phyloP scores from a whole-genome alignment of 495 filamentous ascomycete genomes.

The Penicillium simplicissimum region DNA sequence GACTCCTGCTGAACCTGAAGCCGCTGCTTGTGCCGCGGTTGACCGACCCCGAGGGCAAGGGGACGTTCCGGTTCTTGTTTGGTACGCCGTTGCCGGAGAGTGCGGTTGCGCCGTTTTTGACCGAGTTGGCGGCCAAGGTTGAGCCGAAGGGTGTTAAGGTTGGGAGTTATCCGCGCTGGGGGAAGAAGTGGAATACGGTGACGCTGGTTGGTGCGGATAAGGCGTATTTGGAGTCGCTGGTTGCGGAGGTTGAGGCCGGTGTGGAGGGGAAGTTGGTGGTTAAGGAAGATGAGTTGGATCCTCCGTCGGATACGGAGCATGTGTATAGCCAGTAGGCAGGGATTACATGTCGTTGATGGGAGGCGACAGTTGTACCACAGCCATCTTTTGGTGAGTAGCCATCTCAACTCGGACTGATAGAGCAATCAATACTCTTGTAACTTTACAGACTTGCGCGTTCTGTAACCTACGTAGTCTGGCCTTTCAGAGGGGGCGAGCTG shows the following conservation, averaged over 20 bases:
- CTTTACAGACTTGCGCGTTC: not conserved
- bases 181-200: constrained; percentile 82
- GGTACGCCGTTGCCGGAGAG: constrained; percentile 88
- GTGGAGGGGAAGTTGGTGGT: constrained; percentile 57
- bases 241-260: constrained; percentile 61
- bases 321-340: constrained; percentile 29
- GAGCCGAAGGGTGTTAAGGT: constrained; percentile 80
- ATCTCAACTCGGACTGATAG: not conserved
- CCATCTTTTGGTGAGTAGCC: not conserved
- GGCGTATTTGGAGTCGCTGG: constrained; percentile 60
- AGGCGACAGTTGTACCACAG: not conserved
- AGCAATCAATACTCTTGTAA: constrained; percentile 3
- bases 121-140: constrained; percentile 70
- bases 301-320: constrained; percentile 32
- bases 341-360: not conserved
- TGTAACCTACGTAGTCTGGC: too few relatives aligned
- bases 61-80: constrained; percentile 73
- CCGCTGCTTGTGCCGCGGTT: constrained; percentile 66
- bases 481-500: too few relatives aligned
- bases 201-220: constrained; percentile 80
- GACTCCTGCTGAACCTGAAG: constrained; percentile 74
- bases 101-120: constrained; percentile 77
- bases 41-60: constrained; percentile 75
- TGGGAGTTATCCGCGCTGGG: constrained; percentile 95
- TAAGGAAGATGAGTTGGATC: constrained; percentile 62